These are phyloP conservation scores for Isochrysis galbana DNA, from an alignment of 78 protist genomes.

Conservation along the genomic window DNA sequence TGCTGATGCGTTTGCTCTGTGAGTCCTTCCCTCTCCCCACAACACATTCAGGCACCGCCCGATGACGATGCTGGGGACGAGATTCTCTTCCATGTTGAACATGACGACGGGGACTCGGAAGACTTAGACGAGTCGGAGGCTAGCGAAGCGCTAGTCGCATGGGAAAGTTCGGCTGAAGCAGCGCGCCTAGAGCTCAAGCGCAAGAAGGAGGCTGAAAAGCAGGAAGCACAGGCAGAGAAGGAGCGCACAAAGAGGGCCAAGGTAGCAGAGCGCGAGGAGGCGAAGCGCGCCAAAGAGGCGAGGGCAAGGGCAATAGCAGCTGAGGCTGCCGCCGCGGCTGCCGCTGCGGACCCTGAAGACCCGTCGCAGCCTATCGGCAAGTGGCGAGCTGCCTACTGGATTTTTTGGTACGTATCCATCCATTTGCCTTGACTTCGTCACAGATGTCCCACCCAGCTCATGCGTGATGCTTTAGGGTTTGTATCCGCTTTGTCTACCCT, in stretches of 20 bases:
- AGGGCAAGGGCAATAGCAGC: background rate
- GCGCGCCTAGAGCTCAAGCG: background rate
- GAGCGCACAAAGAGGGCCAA: background rate
- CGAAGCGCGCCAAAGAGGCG: background rate
- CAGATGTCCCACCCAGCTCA: too few species aligned
- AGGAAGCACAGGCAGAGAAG: background rate
- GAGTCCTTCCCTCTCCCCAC: too few species aligned
- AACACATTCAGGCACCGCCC: too few species aligned
- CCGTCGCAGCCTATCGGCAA: too few species aligned
- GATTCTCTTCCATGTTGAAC: background rate
- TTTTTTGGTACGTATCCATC: too few species aligned
- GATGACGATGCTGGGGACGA: background rate
- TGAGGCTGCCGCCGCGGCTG: background rate
- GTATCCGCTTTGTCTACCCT: background rate
- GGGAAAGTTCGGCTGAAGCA: background rate
- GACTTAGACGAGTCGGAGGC: background rate
- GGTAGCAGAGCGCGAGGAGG: background rate
- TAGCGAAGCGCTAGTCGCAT: background rate
- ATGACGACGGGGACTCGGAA: background rate
- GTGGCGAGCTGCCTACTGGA: too few species aligned
- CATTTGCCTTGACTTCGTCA: too few species aligned
- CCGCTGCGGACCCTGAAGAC: too few species aligned
- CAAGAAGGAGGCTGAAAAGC: background rate
- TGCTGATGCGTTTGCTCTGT: too few species aligned
- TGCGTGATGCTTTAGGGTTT: too few species aligned